Conservation (phyloP, 2,329 filamentous ascomycete genomes). For the Beauveria asiatica region DNA sequence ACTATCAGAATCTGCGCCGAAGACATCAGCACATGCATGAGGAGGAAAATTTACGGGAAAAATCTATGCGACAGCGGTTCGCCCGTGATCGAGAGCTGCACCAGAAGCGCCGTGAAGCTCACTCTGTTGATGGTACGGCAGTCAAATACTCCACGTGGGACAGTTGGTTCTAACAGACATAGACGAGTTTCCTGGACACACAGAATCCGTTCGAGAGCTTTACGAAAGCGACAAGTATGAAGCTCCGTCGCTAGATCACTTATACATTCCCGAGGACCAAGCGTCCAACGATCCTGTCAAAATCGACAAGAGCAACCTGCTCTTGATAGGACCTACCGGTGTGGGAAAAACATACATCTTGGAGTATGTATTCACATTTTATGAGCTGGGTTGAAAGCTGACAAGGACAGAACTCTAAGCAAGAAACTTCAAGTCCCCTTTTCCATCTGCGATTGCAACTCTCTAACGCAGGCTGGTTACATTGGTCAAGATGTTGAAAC, state of each 20-base stretch:
- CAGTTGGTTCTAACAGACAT: neutral
- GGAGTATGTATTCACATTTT: constrained; percentile 37
- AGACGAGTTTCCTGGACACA: constrained; percentile 50
- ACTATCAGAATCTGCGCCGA: constrained; percentile 81
- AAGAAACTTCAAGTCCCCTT: constrained; percentile 92
- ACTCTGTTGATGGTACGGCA: constrained; percentile 69
- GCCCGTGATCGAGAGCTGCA: constrained; percentile 56
- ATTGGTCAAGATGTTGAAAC: constrained; percentile 97
- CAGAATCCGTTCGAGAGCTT: constrained; percentile 36
- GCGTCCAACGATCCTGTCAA: constrained; percentile 46
- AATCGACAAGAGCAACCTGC: constrained; percentile 91
- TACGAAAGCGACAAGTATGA: constrained; percentile 26
- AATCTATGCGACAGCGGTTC: constrained; percentile 61
- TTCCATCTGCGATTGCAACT: constrained; percentile 90
- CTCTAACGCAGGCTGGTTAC: constrained; percentile 92
- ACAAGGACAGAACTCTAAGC: constrained; percentile 65
- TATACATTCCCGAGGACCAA: constrained; percentile 42
- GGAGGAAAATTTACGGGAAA: constrained; percentile 49
- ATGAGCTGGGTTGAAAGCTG: constrained; percentile 11
- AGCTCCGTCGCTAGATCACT: constrained; percentile 29
- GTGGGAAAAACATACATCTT: constrained; percentile 96
- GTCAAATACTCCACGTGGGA: neutral
- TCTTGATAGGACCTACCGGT: constrained; percentile 84
- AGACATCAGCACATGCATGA: constrained; percentile 69
- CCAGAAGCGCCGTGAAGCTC: constrained; percentile 47